Conservation (phyloP, 257 asterid genomes). For the Nicotiana tomentosiformis region DNA sequence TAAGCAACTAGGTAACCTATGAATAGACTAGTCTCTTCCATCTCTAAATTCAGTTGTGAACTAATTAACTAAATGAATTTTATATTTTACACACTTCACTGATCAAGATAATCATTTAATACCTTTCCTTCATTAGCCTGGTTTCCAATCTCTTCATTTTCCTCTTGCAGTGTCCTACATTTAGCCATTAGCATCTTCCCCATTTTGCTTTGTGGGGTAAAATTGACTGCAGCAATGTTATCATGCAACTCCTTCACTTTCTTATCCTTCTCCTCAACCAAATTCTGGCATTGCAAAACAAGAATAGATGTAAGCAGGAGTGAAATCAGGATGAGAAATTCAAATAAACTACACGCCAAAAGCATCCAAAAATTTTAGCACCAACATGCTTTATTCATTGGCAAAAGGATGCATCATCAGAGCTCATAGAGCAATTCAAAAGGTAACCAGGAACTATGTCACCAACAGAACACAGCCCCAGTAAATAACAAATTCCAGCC, state of each 20-base stretch:
- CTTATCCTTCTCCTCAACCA: slow-evolving; percentile 98
- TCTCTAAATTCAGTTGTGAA: neutral
- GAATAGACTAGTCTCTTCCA: neutral
- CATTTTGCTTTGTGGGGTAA: slow-evolving; percentile 97
- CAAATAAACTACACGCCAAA: neutral
- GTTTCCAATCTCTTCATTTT: slow-evolving; percentile 95
- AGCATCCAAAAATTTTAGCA: neutral
- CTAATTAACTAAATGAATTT: neutral
- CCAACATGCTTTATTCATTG: neutral
- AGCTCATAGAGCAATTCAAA: slow-evolving; percentile 5
- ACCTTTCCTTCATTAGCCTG: slow-evolving; percentile 99
- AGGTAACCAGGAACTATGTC: neutral
- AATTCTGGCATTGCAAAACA: slow-evolving; percentile 43
- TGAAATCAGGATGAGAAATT: neutral
- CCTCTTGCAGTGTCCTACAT: slow-evolving; percentile 90
- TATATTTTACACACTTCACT: neutral
- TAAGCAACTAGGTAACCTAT: neutral
- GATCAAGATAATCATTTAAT: slow-evolving; percentile 4
- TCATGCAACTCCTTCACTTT: slow-evolving; percentile 91
- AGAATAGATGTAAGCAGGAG: slow-evolving; percentile 8
- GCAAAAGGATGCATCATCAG: neutral
- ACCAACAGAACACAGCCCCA: neutral
- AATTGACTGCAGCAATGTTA: slow-evolving; percentile 81
- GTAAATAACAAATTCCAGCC: neutral
- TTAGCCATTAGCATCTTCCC: slow-evolving; percentile 96